phyloP scores from a whole-genome alignment of 257 asterid species.

The Rehmannia glutinosa region DNA sequence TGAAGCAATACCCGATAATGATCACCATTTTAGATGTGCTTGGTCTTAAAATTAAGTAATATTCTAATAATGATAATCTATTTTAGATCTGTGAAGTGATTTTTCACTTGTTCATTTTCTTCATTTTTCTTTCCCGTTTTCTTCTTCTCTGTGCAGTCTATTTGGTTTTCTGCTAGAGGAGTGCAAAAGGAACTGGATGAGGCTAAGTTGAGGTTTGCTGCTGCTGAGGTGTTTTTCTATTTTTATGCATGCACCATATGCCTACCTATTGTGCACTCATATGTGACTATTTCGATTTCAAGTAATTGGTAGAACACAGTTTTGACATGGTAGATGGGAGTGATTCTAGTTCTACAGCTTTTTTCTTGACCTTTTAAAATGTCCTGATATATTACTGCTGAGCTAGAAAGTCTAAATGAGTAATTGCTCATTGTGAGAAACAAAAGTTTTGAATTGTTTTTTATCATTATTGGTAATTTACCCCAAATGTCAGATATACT shows the following conservation, averaged over 20 bases:
- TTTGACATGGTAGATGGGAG: too few relatives aligned
- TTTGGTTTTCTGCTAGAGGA: constrained; percentile 80
- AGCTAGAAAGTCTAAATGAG: too few relatives aligned
- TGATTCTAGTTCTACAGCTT: too few relatives aligned
- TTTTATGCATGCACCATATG: background rate
- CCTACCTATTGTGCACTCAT: background rate
- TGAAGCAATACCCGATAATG: background rate
- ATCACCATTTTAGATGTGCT: background rate
- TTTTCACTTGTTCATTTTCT: background rate
- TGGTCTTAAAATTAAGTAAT: background rate
- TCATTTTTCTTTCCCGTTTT: background rate
- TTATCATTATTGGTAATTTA: too few relatives aligned
- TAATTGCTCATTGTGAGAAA: too few relatives aligned
- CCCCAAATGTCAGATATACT: too few relatives aligned
- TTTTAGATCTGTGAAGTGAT: background rate
- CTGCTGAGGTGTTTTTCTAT: constrained; percentile 70
- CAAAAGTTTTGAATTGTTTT: too few relatives aligned
- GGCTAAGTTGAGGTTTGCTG: constrained; percentile 91
- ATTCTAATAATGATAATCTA: background rate
- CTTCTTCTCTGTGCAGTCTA: constrained; percentile 48
- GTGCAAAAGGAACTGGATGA: constrained; percentile 83
- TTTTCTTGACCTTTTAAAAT: too few relatives aligned
- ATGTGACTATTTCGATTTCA: background rate
- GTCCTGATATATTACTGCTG: too few relatives aligned
- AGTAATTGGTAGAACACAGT: too few relatives aligned